Conservation (phyloP, 768 basidiomycete species). For the Leccinum incarnatum region DNA sequence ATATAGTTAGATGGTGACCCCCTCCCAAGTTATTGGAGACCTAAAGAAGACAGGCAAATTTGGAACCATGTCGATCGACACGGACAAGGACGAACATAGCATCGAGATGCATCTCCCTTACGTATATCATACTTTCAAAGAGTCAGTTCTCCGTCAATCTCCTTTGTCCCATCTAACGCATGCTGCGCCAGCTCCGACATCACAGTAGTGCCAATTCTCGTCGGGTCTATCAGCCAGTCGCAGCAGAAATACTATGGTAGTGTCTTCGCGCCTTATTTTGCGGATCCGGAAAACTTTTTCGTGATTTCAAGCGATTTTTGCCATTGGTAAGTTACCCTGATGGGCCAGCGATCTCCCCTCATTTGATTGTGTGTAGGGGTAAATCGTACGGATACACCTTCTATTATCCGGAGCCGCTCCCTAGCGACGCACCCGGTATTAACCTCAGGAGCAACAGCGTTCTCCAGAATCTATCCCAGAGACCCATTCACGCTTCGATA, state of each 20-base stretch:
- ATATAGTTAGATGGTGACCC: constrained; percentile 4
- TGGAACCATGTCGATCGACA: constrained; percentile 54
- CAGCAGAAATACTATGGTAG: constrained; percentile 63
- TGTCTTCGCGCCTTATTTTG: constrained; percentile 78
- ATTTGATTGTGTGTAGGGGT: constrained; percentile 52
- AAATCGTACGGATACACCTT: constrained; percentile 82
- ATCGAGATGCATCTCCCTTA: constrained; percentile 98
- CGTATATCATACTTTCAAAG: constrained; percentile 78
- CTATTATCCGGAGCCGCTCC: constrained; percentile 70
- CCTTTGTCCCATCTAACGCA: constrained; percentile 3
- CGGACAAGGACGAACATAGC: constrained; percentile 94
- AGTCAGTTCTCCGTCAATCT: constrained; percentile 42
- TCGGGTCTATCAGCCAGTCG: constrained; percentile 68
- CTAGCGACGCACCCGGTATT: constrained; percentile 43
- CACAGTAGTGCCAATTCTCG: constrained; percentile 82
- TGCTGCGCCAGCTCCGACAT: constrained; percentile 58
- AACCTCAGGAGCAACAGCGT: constrained; percentile 46
- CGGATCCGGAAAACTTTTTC: constrained; percentile 75
- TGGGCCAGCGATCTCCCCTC: background rate
- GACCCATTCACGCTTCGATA: constrained; percentile 84
- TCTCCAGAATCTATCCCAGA: constrained; percentile 38
- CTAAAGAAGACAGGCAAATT: constrained; percentile 45
- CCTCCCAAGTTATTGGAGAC: constrained; percentile 14
- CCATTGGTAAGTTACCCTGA: constrained; percentile 68
- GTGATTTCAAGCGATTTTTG: constrained; percentile 97